Evolutionary conservation across 202 grass and related monocot genomes (phyloP).

Genomic region (Panicum virgatum): DNA sequence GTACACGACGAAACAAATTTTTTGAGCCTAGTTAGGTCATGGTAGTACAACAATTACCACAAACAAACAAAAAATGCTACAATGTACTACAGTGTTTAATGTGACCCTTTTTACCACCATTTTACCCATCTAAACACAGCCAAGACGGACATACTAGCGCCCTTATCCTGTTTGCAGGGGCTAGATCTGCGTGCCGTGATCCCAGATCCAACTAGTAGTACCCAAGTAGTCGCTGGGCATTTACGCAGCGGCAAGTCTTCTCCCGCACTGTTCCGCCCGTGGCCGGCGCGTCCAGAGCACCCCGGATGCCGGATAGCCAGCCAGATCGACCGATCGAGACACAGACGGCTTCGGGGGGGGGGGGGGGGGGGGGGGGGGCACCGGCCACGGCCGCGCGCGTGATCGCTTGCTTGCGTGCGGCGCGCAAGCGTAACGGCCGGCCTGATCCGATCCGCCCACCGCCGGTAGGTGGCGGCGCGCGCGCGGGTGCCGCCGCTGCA

Average conservation of each 20-base stretch:
- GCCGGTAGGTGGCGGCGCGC: not conserved
- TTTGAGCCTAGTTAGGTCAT: too few species aligned
- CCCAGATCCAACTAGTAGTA: slow-evolving; percentile 11
- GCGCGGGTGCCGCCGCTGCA: not conserved
- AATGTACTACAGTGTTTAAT: too few species aligned
- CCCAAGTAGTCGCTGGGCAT: too few species aligned
- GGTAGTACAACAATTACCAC: too few species aligned
- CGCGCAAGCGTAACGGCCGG: not conserved
- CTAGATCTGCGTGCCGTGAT: slow-evolving; percentile 13
- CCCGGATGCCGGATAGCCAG: not conserved
- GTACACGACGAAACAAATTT: too few species aligned
- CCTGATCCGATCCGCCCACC: not conserved
- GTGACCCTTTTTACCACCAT: too few species aligned
- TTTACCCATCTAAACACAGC: too few species aligned
- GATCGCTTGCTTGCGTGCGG: not conserved
- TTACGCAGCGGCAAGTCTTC: too few species aligned
- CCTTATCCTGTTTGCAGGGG: not conserved
- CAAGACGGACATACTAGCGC: too few species aligned
- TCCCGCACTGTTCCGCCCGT: not conserved
- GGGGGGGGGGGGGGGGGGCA: too few species aligned
- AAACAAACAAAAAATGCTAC: too few species aligned
- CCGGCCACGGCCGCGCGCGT: not conserved
- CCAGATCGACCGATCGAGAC: too few species aligned
- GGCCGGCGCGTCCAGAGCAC: not conserved
- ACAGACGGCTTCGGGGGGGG: not conserved